Base-by-base conservation (phyloP, 2,329 filamentous ascomycete genomes). In the Berkeleyomyces basicola region DNA sequence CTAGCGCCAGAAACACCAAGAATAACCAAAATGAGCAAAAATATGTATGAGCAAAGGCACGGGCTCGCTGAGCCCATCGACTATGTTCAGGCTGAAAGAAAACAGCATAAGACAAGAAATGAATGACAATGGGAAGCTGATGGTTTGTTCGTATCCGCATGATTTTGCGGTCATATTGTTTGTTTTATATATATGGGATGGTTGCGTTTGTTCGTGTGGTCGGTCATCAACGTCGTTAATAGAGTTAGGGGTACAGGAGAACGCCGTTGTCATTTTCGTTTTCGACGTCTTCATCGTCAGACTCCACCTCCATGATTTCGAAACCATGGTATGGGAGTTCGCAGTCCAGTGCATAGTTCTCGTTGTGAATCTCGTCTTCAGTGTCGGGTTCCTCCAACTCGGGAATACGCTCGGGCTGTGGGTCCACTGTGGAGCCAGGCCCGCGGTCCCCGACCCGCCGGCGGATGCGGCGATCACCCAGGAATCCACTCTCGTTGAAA, bases 301-400 rank as follows among this genome's bases (percentile, higher is more conserved):
- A 63, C 36, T 78, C 76, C 62, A 79, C 72, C 66, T 80, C 77
- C 76, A 80, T 79, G 64, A 75, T 76, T 68, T 79, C 76, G 65
- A 77, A 72, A 1, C 73, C 73, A 66, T 75, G 79, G 67, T 78
- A 79, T 0, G 79, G 78, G 9, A 81, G 70, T 68, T 80, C 77
- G 16, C 79, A 70, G n/a, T 71, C 69, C 60, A 75, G 72, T 31
- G 74, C 72, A 7, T 74, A 70, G 11, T 72, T 68, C 53, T 77
- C 76, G 47, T 49, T 42, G 53, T 58, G 40, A 5, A 58, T 44
- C 37, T 78, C 76, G 33, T 77, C 76, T 64, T 74, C 74, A 33
- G 77, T 78, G 63, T 76, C 73, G 9, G 78, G 78, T 69, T 81
- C 79, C 14, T 80, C 79, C 1, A 79, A 71, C 70, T 81, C 79